These are phyloP conservation scores for Zymoseptoria passerinii DNA, from an alignment of 2,329 filamentous ascomycete genomes.

Conservation along the genomic window DNA sequence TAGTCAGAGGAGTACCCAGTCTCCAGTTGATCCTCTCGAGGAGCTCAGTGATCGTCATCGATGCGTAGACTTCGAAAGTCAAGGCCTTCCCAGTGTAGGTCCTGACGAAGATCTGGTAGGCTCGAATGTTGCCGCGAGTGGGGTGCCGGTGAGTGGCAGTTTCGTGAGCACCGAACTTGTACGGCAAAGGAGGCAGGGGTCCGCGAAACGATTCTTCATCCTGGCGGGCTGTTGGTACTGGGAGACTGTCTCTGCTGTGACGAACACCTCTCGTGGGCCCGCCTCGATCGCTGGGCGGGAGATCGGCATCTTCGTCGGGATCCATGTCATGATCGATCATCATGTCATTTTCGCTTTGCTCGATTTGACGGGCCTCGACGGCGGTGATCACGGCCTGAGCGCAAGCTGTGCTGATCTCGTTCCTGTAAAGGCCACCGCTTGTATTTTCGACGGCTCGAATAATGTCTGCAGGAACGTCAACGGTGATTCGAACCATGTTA, in stretches of 20 bases:
- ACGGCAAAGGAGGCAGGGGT: neutral
- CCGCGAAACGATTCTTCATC: neutral
- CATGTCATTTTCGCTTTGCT: neutral
- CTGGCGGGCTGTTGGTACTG: neutral
- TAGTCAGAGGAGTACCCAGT: neutral
- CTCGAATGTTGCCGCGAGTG: neutral
- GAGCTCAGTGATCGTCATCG: neutral
- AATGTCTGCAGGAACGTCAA: neutral
- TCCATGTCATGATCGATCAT: too few relatives aligned
- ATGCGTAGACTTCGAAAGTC: neutral
- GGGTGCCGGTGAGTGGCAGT: neutral
- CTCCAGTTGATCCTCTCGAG: neutral
- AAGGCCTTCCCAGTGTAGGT: neutral
- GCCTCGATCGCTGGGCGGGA: too few relatives aligned
- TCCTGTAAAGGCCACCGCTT: neutral
- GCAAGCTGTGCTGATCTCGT: neutral
- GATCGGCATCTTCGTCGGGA: too few relatives aligned
- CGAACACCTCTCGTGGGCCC: too few relatives aligned
- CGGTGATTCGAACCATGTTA: neutral
- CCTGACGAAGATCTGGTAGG: neutral
- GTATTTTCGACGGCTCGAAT: neutral
- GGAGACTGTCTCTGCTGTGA: neutral
- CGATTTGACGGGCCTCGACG: neutral
- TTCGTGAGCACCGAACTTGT: neutral
- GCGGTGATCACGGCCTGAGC: neutral